These are phyloP conservation scores for Camptophora hylomeconis DNA, from an alignment of 2,329 filamentous ascomycete genomes.

Conservation along the genomic window DNA sequence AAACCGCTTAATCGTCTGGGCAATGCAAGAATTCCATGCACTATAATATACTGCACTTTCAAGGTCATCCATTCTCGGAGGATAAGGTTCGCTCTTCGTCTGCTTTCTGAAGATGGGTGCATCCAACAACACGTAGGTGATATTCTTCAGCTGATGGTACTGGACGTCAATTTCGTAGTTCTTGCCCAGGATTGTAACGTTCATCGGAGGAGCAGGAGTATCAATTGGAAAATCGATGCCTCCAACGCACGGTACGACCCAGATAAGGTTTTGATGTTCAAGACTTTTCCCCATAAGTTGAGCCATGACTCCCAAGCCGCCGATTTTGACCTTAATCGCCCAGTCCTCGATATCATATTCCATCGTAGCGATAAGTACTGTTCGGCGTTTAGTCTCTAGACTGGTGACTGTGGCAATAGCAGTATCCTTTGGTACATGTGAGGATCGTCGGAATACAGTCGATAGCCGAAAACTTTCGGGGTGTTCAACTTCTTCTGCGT, in stretches of 20 bases:
- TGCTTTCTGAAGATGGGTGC: slow-evolving; percentile 54
- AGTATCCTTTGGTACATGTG: too few species aligned
- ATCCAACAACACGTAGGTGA: slow-evolving; percentile 55
- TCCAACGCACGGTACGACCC: slow-evolving; percentile 49
- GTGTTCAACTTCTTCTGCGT: slow-evolving; percentile 6
- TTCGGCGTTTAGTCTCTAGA: slow-evolving; percentile 30
- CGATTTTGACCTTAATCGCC: slow-evolving; percentile 59
- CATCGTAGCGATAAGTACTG: slow-evolving; percentile 55
- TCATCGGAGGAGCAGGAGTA: slow-evolving; percentile 46
- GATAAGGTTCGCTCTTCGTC: slow-evolving; percentile 49
- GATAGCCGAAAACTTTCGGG: not conserved
- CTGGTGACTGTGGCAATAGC: slow-evolving; percentile 23
- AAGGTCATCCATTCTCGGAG: slow-evolving; percentile 57
- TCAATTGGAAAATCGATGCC: slow-evolving; percentile 52
- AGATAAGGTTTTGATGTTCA: slow-evolving; percentile 51
- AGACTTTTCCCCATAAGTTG: slow-evolving; percentile 55
- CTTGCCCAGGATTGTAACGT: slow-evolving; percentile 47
- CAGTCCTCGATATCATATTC: slow-evolving; percentile 61
- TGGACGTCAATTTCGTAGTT: slow-evolving; percentile 50
- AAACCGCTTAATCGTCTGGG: slow-evolving; percentile 49
- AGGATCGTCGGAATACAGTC: not conserved
- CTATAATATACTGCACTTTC: slow-evolving; percentile 56
- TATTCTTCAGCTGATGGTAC: slow-evolving; percentile 50
- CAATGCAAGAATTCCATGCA: slow-evolving; percentile 58
- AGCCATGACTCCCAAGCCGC: slow-evolving; percentile 57